Evolutionary conservation across 176 grass and related monocot species (phyloP).

Genomic region (Triticum aestivum): IWGSC_CS_RefSeq_v2.1 NC_057798.1:87287611-87288110

Average conservation of each 20-base stretch:
- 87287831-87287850: neutral
- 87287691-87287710: neutral
- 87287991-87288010: neutral
- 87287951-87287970: neutral
- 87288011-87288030: neutral
- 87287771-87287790: neutral
- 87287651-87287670: neutral
- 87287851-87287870: neutral
- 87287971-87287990: too few species aligned
- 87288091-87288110: neutral
- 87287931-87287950: neutral
- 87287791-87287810: neutral
- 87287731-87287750: neutral
- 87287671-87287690: neutral
- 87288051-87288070: neutral
- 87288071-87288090: neutral
- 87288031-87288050: neutral
- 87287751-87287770: neutral
- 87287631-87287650: neutral
- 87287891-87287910: neutral
- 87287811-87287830: constrained; percentile 4
- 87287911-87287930: neutral
- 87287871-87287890: neutral
- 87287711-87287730: neutral
- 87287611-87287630: neutral